Evolutionary conservation across 768 basidiomycete species (phyloP).

Genomic region (Suillus spraguei): DNA sequence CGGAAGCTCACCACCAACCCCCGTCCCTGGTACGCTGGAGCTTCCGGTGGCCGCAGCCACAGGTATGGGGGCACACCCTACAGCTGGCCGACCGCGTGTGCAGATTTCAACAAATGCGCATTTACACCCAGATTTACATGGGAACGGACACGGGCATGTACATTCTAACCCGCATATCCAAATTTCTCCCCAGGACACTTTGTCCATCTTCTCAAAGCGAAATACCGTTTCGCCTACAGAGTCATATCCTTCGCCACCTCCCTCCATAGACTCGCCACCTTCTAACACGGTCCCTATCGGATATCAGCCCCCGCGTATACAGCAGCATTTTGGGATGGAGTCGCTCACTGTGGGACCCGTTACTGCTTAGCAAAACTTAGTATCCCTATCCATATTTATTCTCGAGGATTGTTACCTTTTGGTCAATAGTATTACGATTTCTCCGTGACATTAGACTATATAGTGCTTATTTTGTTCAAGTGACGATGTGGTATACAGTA

Average conservation of each 20-base stretch:
- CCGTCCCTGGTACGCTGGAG: slow-evolving; percentile 4
- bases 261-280: slow-evolving; percentile 30
- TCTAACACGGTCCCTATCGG: slow-evolving; percentile 18
- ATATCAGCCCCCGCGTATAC: slow-evolving; percentile 14
- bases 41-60: slow-evolving; percentile 22
- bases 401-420: not conserved
- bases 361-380: slow-evolving; percentile 17
- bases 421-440: not conserved
- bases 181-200: slow-evolving; percentile 22
- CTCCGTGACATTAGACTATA: slow-evolving; percentile 1
- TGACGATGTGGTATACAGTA: not conserved
- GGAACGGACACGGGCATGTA: not conserved
- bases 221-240: slow-evolving; percentile 33
- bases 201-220: slow-evolving; percentile 28
- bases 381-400: slow-evolving; percentile 28
- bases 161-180: slow-evolving; percentile 18
- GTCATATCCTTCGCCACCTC: slow-evolving; percentile 55
- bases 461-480: not conserved
- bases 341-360: slow-evolving; percentile 20
- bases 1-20: slow-evolving; percentile 37
- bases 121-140: slow-evolving; percentile 17
- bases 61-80: slow-evolving; percentile 25
- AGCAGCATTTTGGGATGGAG: slow-evolving; percentile 6
- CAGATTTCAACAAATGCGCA: slow-evolving; percentile 7
- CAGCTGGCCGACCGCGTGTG: slow-evolving; percentile 8